Conservation (phyloP, 208 protist species). For the Leishmania martiniquensis region DNA sequence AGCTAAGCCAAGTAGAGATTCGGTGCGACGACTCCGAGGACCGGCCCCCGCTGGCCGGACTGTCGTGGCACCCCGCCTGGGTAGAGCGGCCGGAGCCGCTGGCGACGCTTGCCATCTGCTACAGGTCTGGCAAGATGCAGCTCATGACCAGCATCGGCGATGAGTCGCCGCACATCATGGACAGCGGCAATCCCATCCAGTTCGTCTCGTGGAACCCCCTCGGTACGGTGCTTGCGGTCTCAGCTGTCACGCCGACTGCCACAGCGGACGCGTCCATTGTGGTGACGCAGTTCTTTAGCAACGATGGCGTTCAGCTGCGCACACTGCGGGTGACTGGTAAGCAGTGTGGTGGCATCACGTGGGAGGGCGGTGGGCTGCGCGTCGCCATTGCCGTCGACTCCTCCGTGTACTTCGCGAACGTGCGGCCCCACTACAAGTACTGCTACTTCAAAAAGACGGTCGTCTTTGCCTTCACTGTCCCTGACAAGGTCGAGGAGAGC, state of each 20-base stretch:
- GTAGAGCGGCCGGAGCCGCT: slow-evolving; percentile 80
- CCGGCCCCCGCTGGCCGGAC: slow-evolving; percentile 48
- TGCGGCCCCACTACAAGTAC: slow-evolving; percentile 96
- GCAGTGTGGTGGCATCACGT: slow-evolving; percentile 89
- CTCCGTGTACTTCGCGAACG: slow-evolving; percentile 97
- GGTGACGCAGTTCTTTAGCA: slow-evolving; percentile 95
- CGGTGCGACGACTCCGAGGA: slow-evolving; percentile 32
- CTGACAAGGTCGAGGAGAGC: slow-evolving; percentile 92
- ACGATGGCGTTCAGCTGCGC: slow-evolving; percentile 90
- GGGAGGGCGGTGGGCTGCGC: slow-evolving; percentile 95
- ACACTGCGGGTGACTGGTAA: slow-evolving; percentile 91
- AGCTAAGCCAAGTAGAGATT: slow-evolving; percentile 81
- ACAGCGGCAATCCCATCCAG: slow-evolving; percentile 80
- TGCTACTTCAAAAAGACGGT: slow-evolving; percentile 93
- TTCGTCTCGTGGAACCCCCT: slow-evolving; percentile 93
- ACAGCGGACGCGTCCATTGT: slow-evolving; percentile 30
- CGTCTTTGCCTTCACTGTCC: slow-evolving; percentile 91
- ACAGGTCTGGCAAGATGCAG: slow-evolving; percentile 89
- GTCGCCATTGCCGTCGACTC: slow-evolving; percentile 95
- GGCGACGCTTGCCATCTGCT: slow-evolving; percentile 91
- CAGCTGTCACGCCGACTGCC: slow-evolving; percentile 55
- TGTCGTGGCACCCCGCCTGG: slow-evolving; percentile 89
- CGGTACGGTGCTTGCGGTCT: slow-evolving; percentile 93
- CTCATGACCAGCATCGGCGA: slow-evolving; percentile 92
- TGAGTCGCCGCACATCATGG: slow-evolving; percentile 89